phyloP scores from a whole-genome alignment of 2,329 filamentous ascomycete species.

The Sporothrix brasiliensis region DNA sequence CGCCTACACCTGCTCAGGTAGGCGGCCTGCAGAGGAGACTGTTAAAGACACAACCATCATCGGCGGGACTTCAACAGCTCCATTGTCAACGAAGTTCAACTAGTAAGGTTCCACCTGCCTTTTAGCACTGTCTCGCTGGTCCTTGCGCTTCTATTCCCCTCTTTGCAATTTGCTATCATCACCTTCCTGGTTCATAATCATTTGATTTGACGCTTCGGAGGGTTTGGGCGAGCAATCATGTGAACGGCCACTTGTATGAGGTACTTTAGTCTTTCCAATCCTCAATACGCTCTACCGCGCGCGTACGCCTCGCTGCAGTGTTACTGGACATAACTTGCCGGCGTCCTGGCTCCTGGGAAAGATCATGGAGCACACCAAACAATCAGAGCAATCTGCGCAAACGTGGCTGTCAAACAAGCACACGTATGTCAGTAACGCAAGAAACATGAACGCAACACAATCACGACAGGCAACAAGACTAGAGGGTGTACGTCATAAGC shows the following conservation, averaged over 20 bases:
- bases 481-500: neutral
- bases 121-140: conserved; percentile 17
- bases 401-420: conserved; percentile 1
- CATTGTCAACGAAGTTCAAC: conserved; percentile 24
- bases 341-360: neutral
- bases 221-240: neutral
- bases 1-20: conserved; percentile 3
- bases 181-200: neutral
- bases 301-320: conserved; percentile 18
- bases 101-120: conserved; percentile 19
- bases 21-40: neutral
- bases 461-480: neutral
- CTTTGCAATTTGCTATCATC: neutral
- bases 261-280: neutral
- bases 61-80: conserved; percentile 26
- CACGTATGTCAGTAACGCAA: conserved; percentile 5
- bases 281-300: conserved; percentile 2
- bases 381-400: conserved; percentile 4
- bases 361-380: neutral
- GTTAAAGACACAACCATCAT: conserved; percentile 21
- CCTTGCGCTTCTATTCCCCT: conserved; percentile 13
- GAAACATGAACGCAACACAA: conserved; percentile 11
- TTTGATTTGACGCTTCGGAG: conserved; percentile 18
- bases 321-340: conserved; percentile 1
- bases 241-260: conserved; percentile 13